Evolutionary conservation across 257 asterid species (phyloP).

Genomic region (Solanum dulcamara): DNA sequence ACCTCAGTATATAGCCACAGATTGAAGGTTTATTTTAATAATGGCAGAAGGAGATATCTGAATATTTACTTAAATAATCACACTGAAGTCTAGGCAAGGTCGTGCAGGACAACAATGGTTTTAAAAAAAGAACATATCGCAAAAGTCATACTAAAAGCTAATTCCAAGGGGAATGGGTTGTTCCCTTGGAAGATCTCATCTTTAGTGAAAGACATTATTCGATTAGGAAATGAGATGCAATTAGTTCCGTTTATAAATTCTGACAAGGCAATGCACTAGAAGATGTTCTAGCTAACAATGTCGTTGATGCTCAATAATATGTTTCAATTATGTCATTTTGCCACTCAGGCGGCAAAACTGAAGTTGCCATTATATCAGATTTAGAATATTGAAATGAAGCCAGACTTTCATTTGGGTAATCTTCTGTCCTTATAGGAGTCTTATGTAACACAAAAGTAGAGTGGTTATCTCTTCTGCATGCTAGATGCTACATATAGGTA

Average conservation of each 20-base stretch:
- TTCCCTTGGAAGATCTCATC: background rate
- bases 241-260: background rate
- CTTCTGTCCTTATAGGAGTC: background rate
- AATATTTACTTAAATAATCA: background rate
- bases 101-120: background rate
- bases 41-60: background rate
- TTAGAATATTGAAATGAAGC: background rate
- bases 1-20: background rate
- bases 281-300: background rate
- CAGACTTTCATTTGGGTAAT: background rate
- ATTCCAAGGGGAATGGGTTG: background rate
- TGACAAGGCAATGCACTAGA: background rate
- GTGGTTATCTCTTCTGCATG: background rate
- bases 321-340: background rate
- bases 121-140: background rate
- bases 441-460: background rate
- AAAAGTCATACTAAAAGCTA: background rate
- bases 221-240: background rate
- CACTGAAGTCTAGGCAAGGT: background rate
- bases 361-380: background rate
- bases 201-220: background rate
- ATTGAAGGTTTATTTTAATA: background rate
- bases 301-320: background rate
- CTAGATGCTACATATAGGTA: background rate
- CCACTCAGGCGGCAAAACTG: background rate